phyloP scores from a whole-genome alignment of 768 basidiomycete genomes.

The Melanogaster broomeanus region DNA sequence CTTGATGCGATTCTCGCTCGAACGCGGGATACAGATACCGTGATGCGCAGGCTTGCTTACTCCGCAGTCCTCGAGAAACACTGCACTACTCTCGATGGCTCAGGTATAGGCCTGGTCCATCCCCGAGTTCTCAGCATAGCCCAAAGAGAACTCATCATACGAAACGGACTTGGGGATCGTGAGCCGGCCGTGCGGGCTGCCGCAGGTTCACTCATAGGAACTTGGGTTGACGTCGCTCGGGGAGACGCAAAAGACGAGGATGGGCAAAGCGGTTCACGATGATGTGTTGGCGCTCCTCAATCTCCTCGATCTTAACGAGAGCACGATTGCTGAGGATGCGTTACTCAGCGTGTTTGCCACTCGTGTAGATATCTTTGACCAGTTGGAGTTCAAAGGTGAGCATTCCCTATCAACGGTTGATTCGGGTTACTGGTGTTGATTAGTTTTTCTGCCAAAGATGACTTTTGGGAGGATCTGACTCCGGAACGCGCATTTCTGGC shows the following conservation, averaged over 20 bases:
- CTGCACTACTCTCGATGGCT: conserved; percentile 30
- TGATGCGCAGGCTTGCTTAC: conserved; percentile 76
- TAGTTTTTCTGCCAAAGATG: conserved; percentile 45
- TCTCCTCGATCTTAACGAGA: conserved; percentile 61
- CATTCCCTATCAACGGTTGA: not conserved
- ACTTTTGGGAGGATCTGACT: conserved; percentile 69
- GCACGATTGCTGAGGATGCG: conserved; percentile 71
- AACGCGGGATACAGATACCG: conserved; percentile 76
- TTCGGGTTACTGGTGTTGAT: not conserved
- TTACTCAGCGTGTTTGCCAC: conserved; percentile 71
- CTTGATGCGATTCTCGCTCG: conserved; percentile 71
- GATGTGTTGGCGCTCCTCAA: conserved; percentile 50
- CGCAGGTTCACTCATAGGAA: conserved; percentile 67
- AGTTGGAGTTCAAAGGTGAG: conserved; percentile 70
- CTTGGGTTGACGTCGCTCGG: conserved; percentile 69
- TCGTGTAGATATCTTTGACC: conserved; percentile 63
- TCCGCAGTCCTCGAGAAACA: conserved; percentile 52
- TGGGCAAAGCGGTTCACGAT: conserved; percentile 33
- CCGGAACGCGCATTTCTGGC: conserved; percentile 78
- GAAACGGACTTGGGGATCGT: conserved; percentile 85
- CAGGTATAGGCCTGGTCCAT: conserved; percentile 57
- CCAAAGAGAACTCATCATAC: conserved; percentile 77
- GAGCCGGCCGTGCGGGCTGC: conserved; percentile 73
- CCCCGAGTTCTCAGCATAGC: conserved; percentile 64
- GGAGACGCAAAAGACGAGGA: conserved; percentile 42